phyloP scores from a whole-genome alignment of 495 filamentous ascomycete species.

The Trichoderma erinaceum region DNA sequence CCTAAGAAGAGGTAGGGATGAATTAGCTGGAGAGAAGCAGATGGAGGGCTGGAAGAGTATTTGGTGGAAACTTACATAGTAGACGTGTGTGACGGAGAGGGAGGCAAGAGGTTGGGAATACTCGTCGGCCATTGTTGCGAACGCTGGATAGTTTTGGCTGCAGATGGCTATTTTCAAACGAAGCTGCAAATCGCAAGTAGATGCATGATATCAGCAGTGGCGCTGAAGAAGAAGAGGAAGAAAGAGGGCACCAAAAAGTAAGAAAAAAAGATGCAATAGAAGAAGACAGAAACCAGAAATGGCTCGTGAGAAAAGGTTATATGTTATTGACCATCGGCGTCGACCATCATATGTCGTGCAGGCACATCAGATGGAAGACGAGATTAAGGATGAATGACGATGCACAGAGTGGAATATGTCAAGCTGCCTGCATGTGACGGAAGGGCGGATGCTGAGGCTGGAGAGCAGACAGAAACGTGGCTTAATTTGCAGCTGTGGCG shows the following conservation, averaged over 20 bases:
- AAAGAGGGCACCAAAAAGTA: not conserved
- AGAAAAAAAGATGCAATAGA: not conserved
- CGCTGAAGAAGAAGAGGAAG: not conserved
- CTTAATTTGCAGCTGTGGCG: not conserved
- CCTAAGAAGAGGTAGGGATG: conserved; percentile 44
- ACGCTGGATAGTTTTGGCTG: not conserved
- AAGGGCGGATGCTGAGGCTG: not conserved
- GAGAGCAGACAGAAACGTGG: not conserved
- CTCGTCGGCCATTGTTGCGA: conserved; percentile 49
- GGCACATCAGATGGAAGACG: not conserved
- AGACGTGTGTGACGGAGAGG: conserved; percentile 88
- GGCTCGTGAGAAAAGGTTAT: not conserved
- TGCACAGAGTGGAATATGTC: not conserved
- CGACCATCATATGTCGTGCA: not conserved
- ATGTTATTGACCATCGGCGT: not conserved
- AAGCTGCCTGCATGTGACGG: not conserved
- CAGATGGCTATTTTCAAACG: not conserved
- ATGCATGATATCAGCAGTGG: not conserved
- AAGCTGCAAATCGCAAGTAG: not conserved
- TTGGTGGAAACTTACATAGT: conserved; percentile 64
- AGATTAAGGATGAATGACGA: not conserved
- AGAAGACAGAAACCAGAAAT: not conserved
- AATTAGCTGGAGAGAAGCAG: not conserved
- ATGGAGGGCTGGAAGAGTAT: not conserved
- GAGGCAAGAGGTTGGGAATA: conserved; percentile 64